A percentile compares a stretch with the other conserved stretches of the same genome.
Evolutionary conservation across 108 stramenopile genomes (phyloP).

Genomic region (Skeletonema menzelii): DNA sequence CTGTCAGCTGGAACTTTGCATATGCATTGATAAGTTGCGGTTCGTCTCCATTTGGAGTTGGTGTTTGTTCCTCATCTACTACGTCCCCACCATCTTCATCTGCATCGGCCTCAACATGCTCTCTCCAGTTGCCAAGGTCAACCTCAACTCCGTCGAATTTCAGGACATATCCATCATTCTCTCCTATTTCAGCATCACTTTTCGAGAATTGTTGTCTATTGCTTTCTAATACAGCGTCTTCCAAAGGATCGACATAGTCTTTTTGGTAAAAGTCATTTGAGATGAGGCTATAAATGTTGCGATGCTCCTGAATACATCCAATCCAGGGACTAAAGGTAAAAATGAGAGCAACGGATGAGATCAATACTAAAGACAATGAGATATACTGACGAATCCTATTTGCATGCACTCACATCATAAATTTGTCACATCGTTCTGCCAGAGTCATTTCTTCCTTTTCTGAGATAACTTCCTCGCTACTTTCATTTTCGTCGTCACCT

Average conservation of each 20-base stretch:
- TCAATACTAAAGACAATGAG: background rate
- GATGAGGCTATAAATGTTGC: slow-evolving; percentile 68
- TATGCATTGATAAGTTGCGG: slow-evolving; percentile 57
- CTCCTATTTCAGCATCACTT: background rate
- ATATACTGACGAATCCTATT: background rate
- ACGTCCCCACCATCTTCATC: slow-evolving; percentile 14
- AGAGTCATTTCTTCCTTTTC: slow-evolving; percentile 20
- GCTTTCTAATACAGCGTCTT: slow-evolving; percentile 31
- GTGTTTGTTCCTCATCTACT: background rate
- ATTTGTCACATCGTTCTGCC: slow-evolving; percentile 61
- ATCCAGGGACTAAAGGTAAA: slow-evolving; percentile 53
- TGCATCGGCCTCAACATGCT: slow-evolving; percentile 49
- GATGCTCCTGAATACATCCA: slow-evolving; percentile 61
- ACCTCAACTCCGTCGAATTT: slow-evolving; percentile 36
- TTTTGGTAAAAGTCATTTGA: slow-evolving; percentile 61
- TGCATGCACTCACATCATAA: slow-evolving; percentile 43
- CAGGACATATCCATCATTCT: slow-evolving; percentile 16
- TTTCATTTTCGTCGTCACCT: slow-evolving; percentile 20
- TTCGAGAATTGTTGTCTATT: slow-evolving; percentile 3
- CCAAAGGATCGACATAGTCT: slow-evolving; percentile 50
- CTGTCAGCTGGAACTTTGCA: slow-evolving; percentile 42
- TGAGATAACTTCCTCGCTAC: slow-evolving; percentile 23
- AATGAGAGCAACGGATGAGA: background rate
- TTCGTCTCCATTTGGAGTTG: slow-evolving; percentile 27
- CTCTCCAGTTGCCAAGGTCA: slow-evolving; percentile 46